Percentiles rank a stretch among this genome's conserved stretches.
These are phyloP conservation scores for Erodium moschatum DNA, from an alignment of 441 rosid species.

Conservation along the genomic window DNA sequence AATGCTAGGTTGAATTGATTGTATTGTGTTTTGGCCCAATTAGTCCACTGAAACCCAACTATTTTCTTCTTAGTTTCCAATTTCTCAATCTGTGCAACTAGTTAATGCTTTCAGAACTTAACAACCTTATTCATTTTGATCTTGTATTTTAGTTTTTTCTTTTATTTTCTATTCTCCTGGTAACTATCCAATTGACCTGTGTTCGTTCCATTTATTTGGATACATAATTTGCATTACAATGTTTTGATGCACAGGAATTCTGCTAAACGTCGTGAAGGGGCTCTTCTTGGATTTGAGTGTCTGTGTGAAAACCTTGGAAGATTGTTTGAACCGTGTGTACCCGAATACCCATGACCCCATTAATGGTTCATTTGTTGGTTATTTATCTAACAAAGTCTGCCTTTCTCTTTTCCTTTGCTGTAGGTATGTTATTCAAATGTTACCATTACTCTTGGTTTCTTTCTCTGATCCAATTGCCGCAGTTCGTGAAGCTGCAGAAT, in stretches of 20 bases:
- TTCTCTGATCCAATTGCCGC: conserved; percentile 99
- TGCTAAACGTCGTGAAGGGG: conserved; percentile 96
- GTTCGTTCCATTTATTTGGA: neutral
- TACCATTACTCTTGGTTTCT: conserved; percentile 84
- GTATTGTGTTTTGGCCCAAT: neutral
- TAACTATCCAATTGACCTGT: too few species aligned
- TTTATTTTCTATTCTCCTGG: too few species aligned
- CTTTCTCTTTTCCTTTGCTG: conserved; percentile 17
- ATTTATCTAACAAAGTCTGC: neutral
- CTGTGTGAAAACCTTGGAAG: conserved; percentile 90
- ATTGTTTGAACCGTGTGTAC: conserved; percentile 93
- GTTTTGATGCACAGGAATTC: conserved; percentile 52
- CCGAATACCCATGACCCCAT: neutral
- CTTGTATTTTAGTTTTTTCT: neutral
- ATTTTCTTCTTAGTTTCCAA: neutral
- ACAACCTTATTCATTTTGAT: neutral
- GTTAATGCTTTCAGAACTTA: neutral
- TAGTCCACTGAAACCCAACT: neutral
- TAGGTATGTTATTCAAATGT: conserved; percentile 93
- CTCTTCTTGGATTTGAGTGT: conserved; percentile 92
- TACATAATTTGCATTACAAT: neutral
- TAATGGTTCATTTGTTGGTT: neutral
- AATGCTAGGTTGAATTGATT: neutral
- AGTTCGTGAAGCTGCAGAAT: conserved; percentile 98
- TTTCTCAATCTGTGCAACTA: neutral